Conservation (phyloP, 768 basidiomycete genomes). For the Mycena rosella region DNA sequence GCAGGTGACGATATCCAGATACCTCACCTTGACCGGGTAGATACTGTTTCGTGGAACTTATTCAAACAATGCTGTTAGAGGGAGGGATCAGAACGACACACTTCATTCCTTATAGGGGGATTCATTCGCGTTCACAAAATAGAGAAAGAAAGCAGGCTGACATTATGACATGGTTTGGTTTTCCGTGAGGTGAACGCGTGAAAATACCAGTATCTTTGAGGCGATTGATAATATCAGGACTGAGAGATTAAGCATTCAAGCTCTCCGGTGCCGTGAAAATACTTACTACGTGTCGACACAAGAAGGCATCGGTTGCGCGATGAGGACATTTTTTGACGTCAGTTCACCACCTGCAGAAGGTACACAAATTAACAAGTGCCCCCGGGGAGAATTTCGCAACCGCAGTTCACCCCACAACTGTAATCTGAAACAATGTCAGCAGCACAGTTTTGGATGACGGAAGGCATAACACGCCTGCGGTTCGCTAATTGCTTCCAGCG, state of each 20-base stretch:
- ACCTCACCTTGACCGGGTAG: conserved; percentile 72
- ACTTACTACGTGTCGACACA: conserved; percentile 79
- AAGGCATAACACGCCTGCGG: conserved; percentile 65
- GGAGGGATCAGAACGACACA: conserved; percentile 16
- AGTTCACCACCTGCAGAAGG: conserved; percentile 75
- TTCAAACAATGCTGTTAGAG: conserved; percentile 17
- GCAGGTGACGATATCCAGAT: background rate
- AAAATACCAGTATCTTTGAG: conserved; percentile 77
- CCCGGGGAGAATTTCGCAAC: conserved; percentile 18
- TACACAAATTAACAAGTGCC: conserved; percentile 15
- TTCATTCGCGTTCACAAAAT: conserved; percentile 12
- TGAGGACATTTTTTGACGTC: conserved; percentile 73
- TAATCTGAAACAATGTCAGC: conserved; percentile 57
- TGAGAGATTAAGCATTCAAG: conserved; percentile 44
- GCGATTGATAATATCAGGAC: conserved; percentile 82
- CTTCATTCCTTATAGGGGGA: conserved; percentile 34
- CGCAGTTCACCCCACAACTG: conserved; percentile 75
- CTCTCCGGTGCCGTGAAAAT: conserved; percentile 10
- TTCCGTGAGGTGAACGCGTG: conserved; percentile 68
- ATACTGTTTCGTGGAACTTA: conserved; percentile 62
- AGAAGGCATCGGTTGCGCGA: conserved; percentile 76
- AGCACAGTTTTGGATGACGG: background rate
- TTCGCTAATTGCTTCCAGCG: conserved; percentile 86
- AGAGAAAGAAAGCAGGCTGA: conserved; percentile 44
- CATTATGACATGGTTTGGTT: conserved; percentile 90